Base-by-base conservation (phyloP, 2,329 filamentous ascomycete species). In the Escovopsis sp. region DNA sequence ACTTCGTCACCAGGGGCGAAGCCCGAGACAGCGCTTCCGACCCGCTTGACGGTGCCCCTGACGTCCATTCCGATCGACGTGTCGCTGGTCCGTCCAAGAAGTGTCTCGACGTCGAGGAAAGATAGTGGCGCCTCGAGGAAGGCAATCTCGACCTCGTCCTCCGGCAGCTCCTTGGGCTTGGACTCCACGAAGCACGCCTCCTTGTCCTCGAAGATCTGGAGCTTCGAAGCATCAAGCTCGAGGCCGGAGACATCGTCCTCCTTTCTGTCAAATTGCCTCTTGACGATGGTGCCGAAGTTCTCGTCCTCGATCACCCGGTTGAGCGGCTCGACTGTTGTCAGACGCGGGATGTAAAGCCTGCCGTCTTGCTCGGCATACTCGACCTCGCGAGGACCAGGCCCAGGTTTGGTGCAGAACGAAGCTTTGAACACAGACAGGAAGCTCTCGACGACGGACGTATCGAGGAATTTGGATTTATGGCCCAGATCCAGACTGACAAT, bases 251-350 rank as follows among this genome's bases (percentile, higher is more conserved):
- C 43, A 4, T 44, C 35, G 6, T 35, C 42, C 3, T 44, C 35
- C 7, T 36, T 23, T n/a, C 50, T 9, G 9, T 34, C 40, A 32
- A 64, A 62, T 0, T 43, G 34, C 4, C 44, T 45, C 26, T 50
- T 38, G 4, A 41, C 34, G 6, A 48, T n/a, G 10, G 43, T 40
- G 1, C 46, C 39, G 1, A 43, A 40, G 5, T 41, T 36, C 1
- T 51, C 48, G 33, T 55, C 51, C 47, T 72, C 69, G 2, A 74
- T 62, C n/a, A 67, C 45, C 5, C 51, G 51, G 46, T 73, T 74
- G 26, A 74, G 49, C 1, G 47, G 32, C 2, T 45, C 33, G 1
- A 71, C 45, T 0, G 65, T 62, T 36, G 57, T 50, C 2, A 74
- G 55, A 4, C 71, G 63, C 6, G 71, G 68, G 4, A 72, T 60